Evolutionary conservation across 495 filamentous ascomycete species (phyloP).

Genomic region (Lichenothelia convexa): DNA sequence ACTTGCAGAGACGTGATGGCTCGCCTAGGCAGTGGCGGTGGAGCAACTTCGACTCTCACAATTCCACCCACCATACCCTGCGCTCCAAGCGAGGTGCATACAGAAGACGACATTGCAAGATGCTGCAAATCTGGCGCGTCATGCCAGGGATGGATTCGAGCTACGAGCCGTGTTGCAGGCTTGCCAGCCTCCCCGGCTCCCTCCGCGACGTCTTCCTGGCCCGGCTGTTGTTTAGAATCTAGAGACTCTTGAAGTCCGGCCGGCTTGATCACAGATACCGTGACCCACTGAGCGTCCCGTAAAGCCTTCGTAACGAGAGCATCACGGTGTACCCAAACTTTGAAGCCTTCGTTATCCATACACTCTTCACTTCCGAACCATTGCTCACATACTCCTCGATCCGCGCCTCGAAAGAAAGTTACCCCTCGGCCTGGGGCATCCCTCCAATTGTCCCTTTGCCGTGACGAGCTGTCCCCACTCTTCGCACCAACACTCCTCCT

Average conservation of each 20-base stretch:
- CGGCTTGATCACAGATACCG: constrained; percentile 62
- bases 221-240: constrained; percentile 44
- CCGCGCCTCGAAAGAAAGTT: constrained; percentile 48
- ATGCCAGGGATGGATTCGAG: constrained; percentile 59
- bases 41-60: constrained; percentile 62
- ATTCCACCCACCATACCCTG: constrained; percentile 70
- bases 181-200: too few species aligned
- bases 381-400: constrained; percentile 42
- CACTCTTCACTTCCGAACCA: constrained; percentile 50
- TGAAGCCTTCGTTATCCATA: constrained; percentile 42
- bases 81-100: constrained; percentile 53
- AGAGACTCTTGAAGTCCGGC: constrained; percentile 55
- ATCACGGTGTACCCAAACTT: constrained; percentile 69
- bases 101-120: constrained; percentile 51
- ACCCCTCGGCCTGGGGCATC: constrained; percentile 15
- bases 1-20: constrained; percentile 39
- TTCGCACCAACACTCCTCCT: constrained; percentile 53
- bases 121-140: constrained; percentile 70
- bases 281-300: constrained; percentile 51
- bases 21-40: constrained; percentile 34
- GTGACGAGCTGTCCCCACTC: constrained; percentile 50
- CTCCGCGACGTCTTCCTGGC: too few species aligned
- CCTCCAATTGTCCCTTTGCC: constrained; percentile 28
- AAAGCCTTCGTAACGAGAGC: constrained; percentile 47
- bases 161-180: constrained; percentile 52